Evolutionary conservation across 2,329 filamentous ascomycete genomes (phyloP).

Genomic region (Fusarium palustre): DNA sequence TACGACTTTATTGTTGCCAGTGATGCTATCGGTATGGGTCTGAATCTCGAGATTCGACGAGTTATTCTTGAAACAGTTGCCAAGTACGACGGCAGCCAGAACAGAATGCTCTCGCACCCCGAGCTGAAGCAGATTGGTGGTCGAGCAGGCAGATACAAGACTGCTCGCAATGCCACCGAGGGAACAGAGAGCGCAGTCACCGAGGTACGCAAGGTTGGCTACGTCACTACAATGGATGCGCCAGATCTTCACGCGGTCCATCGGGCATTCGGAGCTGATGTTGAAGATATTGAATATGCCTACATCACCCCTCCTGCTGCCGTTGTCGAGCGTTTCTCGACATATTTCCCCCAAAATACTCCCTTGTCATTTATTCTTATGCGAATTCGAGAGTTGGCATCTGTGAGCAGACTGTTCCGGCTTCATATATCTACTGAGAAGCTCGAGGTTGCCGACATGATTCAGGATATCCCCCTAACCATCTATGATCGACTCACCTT

Average conservation of each 20-base stretch:
- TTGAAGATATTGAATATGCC: conserved; percentile 75
- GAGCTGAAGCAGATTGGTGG: conserved; percentile 97
- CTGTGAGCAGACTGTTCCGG: conserved; percentile 74
- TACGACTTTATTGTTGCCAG: conserved; percentile 96
- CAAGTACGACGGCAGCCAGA: conserved; percentile 75
- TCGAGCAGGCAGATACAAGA: conserved; percentile 86
- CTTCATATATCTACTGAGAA: conserved; percentile 70
- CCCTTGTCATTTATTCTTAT: conserved; percentile 86
- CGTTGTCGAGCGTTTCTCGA: conserved; percentile 79
- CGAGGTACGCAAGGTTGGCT: conserved; percentile 66
- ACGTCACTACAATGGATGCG: conserved; percentile 81
- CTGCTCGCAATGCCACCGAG: conserved; percentile 58
- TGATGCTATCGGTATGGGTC: conserved; percentile 96
- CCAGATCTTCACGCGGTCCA: conserved; percentile 74
- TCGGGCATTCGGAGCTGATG: conserved; percentile 71
- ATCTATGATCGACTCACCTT: conserved; percentile 82
- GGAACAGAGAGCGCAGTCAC: conserved; percentile 13
- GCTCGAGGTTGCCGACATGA: conserved; percentile 75
- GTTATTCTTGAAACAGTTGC: conserved; percentile 84
- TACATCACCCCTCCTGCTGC: conserved; percentile 78
- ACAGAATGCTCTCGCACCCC: conserved; percentile 72
- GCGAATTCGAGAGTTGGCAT: conserved; percentile 76
- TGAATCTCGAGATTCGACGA: conserved; percentile 92
- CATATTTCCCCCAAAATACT: conserved; percentile 83
- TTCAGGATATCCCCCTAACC: conserved; percentile 77